A percentile compares a stretch with the other conserved stretches of the same genome.
These are phyloP conservation scores for Forsythia suspensa DNA, from an alignment of 257 asterid species.

Conservation along the genomic window DNA sequence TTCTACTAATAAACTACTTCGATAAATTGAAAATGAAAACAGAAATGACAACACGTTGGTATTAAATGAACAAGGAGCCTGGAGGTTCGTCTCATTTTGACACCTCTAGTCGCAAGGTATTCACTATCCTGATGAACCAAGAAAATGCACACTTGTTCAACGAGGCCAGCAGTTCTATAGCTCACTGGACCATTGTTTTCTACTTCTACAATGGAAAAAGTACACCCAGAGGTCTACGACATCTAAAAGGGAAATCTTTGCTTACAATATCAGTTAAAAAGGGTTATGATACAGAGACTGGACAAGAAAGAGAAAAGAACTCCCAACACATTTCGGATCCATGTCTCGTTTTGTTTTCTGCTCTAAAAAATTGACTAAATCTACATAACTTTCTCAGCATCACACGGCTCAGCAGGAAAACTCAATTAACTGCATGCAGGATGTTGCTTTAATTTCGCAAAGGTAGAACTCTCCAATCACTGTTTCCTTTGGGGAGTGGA, in stretches of 20 bases:
- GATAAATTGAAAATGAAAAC: no score
- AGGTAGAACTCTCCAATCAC: conserved; percentile 40
- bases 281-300: conserved; percentile 52
- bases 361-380: conserved; percentile 46
- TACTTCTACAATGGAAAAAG: neutral
- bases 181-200: neutral
- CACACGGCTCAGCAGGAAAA: conserved; percentile 40
- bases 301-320: conserved; percentile 39
- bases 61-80: neutral
- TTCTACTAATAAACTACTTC: no score
- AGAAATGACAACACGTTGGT: no score
- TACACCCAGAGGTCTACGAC: neutral
- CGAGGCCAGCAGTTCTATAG: neutral
- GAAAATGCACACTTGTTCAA: neutral
- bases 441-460: conserved; percentile 37
- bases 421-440: conserved; percentile 40
- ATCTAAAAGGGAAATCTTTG: conserved; percentile 27
- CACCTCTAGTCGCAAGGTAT: neutral
- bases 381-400: conserved; percentile 55
- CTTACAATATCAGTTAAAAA: conserved; percentile 43
- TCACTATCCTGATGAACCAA: neutral
- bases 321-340: conserved; percentile 38
- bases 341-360: conserved; percentile 24
- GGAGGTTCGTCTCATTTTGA: neutral
- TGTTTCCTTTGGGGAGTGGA: conserved; percentile 35